Evolutionary conservation across 768 basidiomycete species (phyloP).

Genomic region (Hysterangium stoloniferum): DNA sequence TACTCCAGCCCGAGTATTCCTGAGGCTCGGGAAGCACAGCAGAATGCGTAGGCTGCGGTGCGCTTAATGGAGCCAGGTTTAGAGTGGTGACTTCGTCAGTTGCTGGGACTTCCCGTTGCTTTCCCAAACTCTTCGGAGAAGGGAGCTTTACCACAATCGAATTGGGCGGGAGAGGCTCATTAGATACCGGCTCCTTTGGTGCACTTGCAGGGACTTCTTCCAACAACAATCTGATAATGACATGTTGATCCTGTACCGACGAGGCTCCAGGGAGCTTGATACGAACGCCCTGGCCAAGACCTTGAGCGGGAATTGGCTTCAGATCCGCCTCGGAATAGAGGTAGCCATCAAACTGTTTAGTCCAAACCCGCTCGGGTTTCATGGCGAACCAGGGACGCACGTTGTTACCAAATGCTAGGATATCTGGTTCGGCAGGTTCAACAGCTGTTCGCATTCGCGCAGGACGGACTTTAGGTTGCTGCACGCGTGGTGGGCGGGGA

Average conservation of each 20-base stretch:
- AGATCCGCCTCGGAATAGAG: slow-evolving; percentile 56
- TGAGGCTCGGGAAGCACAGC: neutral
- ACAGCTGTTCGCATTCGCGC: neutral
- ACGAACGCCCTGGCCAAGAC: slow-evolving; percentile 37
- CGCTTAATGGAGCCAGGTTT: too few relatives aligned
- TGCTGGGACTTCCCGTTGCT: neutral
- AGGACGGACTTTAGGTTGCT: neutral
- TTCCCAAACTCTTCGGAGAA: neutral
- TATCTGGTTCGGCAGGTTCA: neutral
- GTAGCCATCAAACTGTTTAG: slow-evolving; percentile 72
- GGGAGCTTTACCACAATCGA: slow-evolving; percentile 29
- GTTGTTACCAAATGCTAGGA: slow-evolving; percentile 13
- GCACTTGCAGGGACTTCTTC: neutral
- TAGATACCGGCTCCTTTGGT: slow-evolving; percentile 1
- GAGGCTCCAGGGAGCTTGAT: slow-evolving; percentile 52
- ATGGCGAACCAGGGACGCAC: slow-evolving; percentile 59
- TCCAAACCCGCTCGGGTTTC: slow-evolving; percentile 79
- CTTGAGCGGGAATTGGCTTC: slow-evolving; percentile 51
- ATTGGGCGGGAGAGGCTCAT: slow-evolving; percentile 14
- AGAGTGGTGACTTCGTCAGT: slow-evolving; percentile 7
- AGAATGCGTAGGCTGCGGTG: neutral
- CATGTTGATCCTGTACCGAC: neutral
- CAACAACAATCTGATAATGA: slow-evolving; percentile 10
- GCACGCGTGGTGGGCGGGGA: too few relatives aligned
- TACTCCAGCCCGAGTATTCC: slow-evolving; percentile 1